Percentiles rank a stretch among this genome's conserved stretches.
These are phyloP conservation scores for Picochlorum sp. DNA, from an alignment of 139 green algal species.

Conservation along the genomic window DNA sequence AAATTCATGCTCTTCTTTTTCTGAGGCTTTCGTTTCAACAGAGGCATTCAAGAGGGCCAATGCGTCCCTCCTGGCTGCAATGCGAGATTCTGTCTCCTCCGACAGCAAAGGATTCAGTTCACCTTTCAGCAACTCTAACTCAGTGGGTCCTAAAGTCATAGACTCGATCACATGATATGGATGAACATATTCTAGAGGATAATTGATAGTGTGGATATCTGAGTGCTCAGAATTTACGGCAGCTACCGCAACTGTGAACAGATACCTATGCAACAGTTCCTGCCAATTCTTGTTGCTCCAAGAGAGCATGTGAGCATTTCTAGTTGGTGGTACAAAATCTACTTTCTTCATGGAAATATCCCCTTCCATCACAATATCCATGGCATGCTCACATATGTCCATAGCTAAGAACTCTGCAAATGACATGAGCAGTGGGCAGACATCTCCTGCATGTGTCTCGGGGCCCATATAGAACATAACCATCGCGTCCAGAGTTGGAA, in stretches of 20 bases:
- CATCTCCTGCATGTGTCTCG: neutral
- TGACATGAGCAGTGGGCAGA: neutral
- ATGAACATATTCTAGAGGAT: neutral
- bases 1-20: neutral
- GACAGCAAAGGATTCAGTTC: neutral
- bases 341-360: neutral
- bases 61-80: neutral
- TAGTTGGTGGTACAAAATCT: neutral
- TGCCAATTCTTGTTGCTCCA: neutral
- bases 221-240: neutral
- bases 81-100: neutral
- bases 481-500: slow-evolving; percentile 3
- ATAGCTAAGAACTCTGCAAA: neutral
- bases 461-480: neutral
- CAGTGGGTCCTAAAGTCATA: neutral
- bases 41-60: neutral
- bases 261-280: neutral
- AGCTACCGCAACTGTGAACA: neutral
- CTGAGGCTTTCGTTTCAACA: neutral
- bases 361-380: neutral
- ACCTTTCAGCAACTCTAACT: neutral
- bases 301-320: neutral
- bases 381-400: neutral
- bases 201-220: neutral
- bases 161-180: neutral